phyloP scores from a whole-genome alignment of 345 rosid species.

The Geranium rotundifolium region DNA sequence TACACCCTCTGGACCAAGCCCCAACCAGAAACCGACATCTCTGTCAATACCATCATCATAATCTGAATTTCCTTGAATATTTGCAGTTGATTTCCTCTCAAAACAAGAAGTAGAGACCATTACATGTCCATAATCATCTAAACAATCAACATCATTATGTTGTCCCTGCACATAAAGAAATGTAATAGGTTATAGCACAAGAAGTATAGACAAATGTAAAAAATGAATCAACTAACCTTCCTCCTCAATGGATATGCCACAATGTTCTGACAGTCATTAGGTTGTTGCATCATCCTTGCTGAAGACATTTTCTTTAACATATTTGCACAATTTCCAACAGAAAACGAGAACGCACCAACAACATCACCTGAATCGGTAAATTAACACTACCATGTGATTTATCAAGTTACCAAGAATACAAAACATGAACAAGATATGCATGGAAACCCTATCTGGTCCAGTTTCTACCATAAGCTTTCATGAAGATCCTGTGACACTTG shows the following conservation, averaged over 20 bases:
- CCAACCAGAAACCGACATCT: slow-evolving; percentile 89
- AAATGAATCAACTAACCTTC: slow-evolving; percentile 39
- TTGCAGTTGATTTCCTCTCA: slow-evolving; percentile 52
- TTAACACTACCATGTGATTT: slow-evolving; percentile 1
- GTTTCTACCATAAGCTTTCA: neutral
- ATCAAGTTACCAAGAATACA: neutral
- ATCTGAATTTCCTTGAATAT: slow-evolving; percentile 40
- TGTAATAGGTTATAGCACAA: neutral
- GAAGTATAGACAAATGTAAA: neutral
- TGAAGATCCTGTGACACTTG: neutral
- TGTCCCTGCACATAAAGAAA: slow-evolving; percentile 29
- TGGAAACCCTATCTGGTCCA: neutral
- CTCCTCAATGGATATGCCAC: slow-evolving; percentile 51
- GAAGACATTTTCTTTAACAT: slow-evolving; percentile 68
- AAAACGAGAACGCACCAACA: slow-evolving; percentile 75
- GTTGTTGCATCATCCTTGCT: slow-evolving; percentile 56
- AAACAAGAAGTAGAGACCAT: slow-evolving; percentile 63
- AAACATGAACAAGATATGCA: neutral
- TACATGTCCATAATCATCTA: slow-evolving; percentile 49
- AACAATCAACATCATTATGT: slow-evolving; percentile 36
- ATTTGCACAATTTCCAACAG: slow-evolving; percentile 58
- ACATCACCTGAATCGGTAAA: slow-evolving; percentile 74
- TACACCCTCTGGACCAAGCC: slow-evolving; percentile 41
- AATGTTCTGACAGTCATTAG: slow-evolving; percentile 37
- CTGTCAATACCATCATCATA: slow-evolving; percentile 28